phyloP scores from a whole-genome alignment of 2,329 filamentous ascomycete species.

The Penicillium sp. region DNA sequence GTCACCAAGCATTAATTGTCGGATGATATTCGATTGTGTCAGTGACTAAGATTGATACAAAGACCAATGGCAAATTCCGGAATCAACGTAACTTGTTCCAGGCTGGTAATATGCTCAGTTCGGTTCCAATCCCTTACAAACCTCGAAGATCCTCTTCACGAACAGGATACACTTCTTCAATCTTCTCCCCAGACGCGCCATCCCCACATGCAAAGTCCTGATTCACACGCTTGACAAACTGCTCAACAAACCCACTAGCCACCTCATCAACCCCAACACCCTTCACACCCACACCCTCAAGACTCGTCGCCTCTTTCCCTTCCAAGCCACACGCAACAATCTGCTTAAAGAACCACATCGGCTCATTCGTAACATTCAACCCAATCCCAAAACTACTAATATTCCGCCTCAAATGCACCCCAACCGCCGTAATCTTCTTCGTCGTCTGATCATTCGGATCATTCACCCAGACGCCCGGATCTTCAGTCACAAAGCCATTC shows the following conservation, averaged over 20 bases:
- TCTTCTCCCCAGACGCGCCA: slow-evolving; percentile 29
- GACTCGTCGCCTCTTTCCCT: slow-evolving; percentile 72
- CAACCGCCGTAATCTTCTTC: slow-evolving; percentile 79
- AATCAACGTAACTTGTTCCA: neutral
- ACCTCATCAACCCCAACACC: slow-evolving; percentile 37
- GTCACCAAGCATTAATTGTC: neutral
- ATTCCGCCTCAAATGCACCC: slow-evolving; percentile 82
- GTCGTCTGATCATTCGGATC: slow-evolving; percentile 10
- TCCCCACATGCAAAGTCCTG: slow-evolving; percentile 32
- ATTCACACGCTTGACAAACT: slow-evolving; percentile 39
- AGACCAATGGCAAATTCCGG: neutral
- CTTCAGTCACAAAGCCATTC: slow-evolving; percentile 57
- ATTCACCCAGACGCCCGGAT: slow-evolving; percentile 78
- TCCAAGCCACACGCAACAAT: slow-evolving; percentile 88
- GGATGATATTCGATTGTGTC: neutral
- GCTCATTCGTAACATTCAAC: slow-evolving; percentile 49
- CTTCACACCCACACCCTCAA: slow-evolving; percentile 50
- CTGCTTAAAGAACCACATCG: slow-evolving; percentile 64
- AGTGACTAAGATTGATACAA: neutral
- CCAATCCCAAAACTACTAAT: slow-evolving; percentile 81
- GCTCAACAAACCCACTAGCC: slow-evolving; percentile 34
- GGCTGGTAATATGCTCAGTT: neutral
- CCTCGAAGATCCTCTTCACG: slow-evolving; percentile 26
- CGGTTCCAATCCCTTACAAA: neutral
- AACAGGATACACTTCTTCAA: slow-evolving; percentile 40